Evolutionary conservation across 2,329 filamentous ascomycete genomes (phyloP).

Genomic region (Claviceps humidiphila): DNA sequence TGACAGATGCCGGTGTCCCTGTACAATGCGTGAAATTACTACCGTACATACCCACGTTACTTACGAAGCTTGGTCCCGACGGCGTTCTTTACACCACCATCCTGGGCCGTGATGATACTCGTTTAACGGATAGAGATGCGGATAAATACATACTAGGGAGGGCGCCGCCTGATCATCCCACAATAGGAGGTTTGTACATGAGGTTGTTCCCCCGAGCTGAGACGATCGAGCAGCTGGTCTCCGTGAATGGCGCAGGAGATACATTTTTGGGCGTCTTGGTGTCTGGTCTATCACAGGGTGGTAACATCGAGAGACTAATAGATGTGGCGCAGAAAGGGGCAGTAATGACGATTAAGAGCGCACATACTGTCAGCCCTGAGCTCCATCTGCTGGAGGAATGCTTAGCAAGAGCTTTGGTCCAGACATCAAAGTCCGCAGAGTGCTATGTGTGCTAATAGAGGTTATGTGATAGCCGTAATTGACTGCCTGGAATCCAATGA

Average conservation of each 20-base stretch:
- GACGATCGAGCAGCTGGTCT: slow-evolving; percentile 58
- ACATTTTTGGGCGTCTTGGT: slow-evolving; percentile 79
- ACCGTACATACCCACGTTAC: slow-evolving; percentile 72
- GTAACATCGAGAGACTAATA: slow-evolving; percentile 49
- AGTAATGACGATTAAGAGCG: slow-evolving; percentile 61
- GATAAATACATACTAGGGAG: slow-evolving; percentile 61
- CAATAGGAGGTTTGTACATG: slow-evolving; percentile 73
- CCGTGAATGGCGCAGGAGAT: slow-evolving; percentile 89
- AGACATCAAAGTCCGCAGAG: too few species aligned
- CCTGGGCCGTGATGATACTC: slow-evolving; percentile 51
- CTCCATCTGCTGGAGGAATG: slow-evolving; percentile 32
- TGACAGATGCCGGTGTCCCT: slow-evolving; percentile 72
- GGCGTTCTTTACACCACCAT: slow-evolving; percentile 68
- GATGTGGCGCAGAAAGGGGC: slow-evolving; percentile 71
- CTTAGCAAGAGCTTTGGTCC: slow-evolving; percentile 13
- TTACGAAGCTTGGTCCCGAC: slow-evolving; percentile 67
- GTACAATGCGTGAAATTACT: slow-evolving; percentile 74
- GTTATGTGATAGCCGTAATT: too few species aligned
- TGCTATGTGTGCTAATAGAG: too few species aligned
- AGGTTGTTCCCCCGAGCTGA: slow-evolving; percentile 53
- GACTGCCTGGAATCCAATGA: too few species aligned
- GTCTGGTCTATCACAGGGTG: slow-evolving; percentile 57
- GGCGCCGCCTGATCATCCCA: slow-evolving; percentile 34
- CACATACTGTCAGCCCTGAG: slow-evolving; percentile 55
- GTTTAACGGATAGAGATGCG: slow-evolving; percentile 47